Evolutionary conservation across 176 grass and related monocot genomes (phyloP).

Genomic region (Carex pumila): DNA sequence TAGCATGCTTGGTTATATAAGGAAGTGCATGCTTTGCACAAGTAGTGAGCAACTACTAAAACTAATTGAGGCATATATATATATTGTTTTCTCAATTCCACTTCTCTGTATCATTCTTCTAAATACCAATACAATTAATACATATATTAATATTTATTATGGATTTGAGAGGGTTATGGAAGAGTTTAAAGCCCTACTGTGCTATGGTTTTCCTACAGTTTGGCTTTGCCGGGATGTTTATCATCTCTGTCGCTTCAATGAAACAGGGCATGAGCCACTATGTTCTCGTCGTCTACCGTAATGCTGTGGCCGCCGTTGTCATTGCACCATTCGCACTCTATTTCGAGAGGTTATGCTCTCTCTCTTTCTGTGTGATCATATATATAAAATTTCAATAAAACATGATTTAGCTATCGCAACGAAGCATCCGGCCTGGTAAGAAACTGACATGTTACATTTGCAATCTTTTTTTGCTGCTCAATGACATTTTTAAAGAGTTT

Average conservation of each 20-base stretch:
- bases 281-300: slow-evolving; percentile 88
- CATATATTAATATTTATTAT: slow-evolving; percentile 12
- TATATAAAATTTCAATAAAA: background rate
- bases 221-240: slow-evolving; percentile 58
- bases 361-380: background rate
- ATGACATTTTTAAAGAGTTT: background rate
- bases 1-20: background rate
- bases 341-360: slow-evolving; percentile 49
- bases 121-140: too few relatives aligned
- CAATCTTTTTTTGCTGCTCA: background rate
- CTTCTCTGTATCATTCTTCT: too few relatives aligned
- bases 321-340: slow-evolving; percentile 62
- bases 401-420: too few relatives aligned
- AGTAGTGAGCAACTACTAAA: background rate
- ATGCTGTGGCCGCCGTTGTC: slow-evolving; percentile 34
- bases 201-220: slow-evolving; percentile 89
- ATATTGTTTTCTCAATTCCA: too few relatives aligned
- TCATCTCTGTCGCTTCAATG: slow-evolving; percentile 64
- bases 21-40: background rate
- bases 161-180: slow-evolving; percentile 47
- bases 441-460: background rate
- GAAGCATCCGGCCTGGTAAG: too few relatives aligned
- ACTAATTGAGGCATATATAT: too few relatives aligned
- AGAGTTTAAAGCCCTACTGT: slow-evolving; percentile 58
- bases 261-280: slow-evolving; percentile 92